These are phyloP conservation scores for Salix viminalis DNA, from an alignment of 345 rosid species.

Conservation along the genomic window DNA sequence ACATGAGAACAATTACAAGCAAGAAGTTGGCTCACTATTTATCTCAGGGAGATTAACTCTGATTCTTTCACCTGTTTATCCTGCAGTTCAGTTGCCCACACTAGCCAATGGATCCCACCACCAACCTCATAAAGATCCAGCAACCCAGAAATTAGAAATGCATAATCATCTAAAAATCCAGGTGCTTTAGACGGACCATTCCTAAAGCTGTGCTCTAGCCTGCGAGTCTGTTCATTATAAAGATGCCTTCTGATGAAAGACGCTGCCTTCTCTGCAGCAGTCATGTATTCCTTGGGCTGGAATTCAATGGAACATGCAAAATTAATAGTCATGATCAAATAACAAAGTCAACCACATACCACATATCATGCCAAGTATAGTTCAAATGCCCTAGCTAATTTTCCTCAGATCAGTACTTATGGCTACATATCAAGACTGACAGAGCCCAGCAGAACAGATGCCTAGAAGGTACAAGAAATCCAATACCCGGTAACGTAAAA, in stretches of 20 bases:
- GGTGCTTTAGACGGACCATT: slow-evolving; percentile 93
- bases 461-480: no score
- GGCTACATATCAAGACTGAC: neutral
- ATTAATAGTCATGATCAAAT: neutral
- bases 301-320: slow-evolving; percentile 12
- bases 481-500: neutral
- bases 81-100: slow-evolving; percentile 83
- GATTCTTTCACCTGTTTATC: slow-evolving; percentile 55
- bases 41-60: neutral
- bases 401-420: neutral
- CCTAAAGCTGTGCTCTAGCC: slow-evolving; percentile 75
- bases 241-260: slow-evolving; percentile 61
- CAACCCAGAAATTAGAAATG: slow-evolving; percentile 78
- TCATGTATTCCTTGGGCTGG: slow-evolving; percentile 78
- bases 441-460: neutral
- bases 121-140: slow-evolving; percentile 83
- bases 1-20: neutral
- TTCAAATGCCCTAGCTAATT: neutral
- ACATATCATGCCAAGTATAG: neutral
- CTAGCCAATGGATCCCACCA: slow-evolving; percentile 56
- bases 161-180: slow-evolving; percentile 90
- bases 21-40: neutral
- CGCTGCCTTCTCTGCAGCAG: slow-evolving; percentile 81
- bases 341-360: neutral
- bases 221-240: slow-evolving; percentile 51